Base-by-base conservation (phyloP, 768 basidiomycete genomes). In the Boletus subparvulus region DNA sequence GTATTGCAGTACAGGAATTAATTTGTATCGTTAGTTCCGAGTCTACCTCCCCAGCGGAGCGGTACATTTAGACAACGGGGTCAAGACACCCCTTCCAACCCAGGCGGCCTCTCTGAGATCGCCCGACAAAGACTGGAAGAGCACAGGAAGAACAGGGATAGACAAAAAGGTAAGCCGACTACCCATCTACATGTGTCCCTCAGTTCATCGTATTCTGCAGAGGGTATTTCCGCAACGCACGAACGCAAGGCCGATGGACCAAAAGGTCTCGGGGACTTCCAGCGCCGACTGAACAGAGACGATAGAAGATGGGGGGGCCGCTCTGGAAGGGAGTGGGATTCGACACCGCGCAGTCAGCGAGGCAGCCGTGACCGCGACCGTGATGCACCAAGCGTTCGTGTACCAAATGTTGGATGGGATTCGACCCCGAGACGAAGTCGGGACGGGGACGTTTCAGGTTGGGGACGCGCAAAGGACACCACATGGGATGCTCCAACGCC, bases 391-490 rank as follows among this genome's bases (percentile, higher is more conserved):
- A 94, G 91, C 61, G 85, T 94, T 33, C 86, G 95, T 32, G 88
- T 97, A 16, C 94, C 94, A 0, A 93, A 96, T 70, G 83, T 92
- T 54, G 87, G 86, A 3, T 98, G 95, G 95, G 95, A 97, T 51
- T 90, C 95, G 9, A 98, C 94, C 2, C 95, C 94, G 12, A 81
- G 87, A 33, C 74, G 72, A 60, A 73, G 74, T 47, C 75, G 76
- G 26, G 79, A 78, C 36, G 82, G 78, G n/a, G 84, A 82, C n/a
- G 77, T 77, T 41, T 69, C 76, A 21, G 86, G 85, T 4, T 90
- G 86, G 88, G 87, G 84, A 19, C 68, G 75, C 7, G 79, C 86
- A 4, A 70, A 65, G 26, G 70, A 80, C 47, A 74, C 80, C 57
- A 75, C 79, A 58, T 93, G 92, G 92, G 92, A 94, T 74, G 90